phyloP scores from a whole-genome alignment of 768 basidiomycete species.

The Rhizopogon vulgaris region DNA sequence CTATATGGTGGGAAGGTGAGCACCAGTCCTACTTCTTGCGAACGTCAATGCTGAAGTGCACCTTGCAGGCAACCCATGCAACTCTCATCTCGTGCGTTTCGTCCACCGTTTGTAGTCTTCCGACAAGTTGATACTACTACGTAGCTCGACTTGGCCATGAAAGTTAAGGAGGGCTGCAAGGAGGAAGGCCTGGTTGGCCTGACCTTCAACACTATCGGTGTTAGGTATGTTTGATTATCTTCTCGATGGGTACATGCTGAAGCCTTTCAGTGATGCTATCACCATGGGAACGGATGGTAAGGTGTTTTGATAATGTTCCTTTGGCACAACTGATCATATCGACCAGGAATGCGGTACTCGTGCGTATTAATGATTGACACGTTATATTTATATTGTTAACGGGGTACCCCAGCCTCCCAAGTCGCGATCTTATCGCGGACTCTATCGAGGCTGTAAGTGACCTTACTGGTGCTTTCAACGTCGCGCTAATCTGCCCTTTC shows the following conservation, averaged over 20 bases:
- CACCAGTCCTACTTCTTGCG: background rate
- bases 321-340: background rate
- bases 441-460: slow-evolving; percentile 71
- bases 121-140: background rate
- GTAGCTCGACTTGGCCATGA: slow-evolving; percentile 75
- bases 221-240: slow-evolving; percentile 46
- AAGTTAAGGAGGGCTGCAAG: slow-evolving; percentile 77
- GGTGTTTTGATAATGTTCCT: slow-evolving; percentile 10
- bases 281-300: slow-evolving; percentile 86
- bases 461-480: background rate
- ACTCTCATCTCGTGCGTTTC: slow-evolving; percentile 62
- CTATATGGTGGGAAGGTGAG: slow-evolving; percentile 88
- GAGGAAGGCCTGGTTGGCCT: slow-evolving; percentile 78
- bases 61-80: slow-evolving; percentile 73
- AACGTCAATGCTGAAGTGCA: background rate
- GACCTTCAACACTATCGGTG: slow-evolving; percentile 81
- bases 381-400: background rate
- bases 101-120: background rate
- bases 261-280: slow-evolving; percentile 61
- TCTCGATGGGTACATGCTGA: background rate
- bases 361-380: slow-evolving; percentile 29
- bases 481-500: slow-evolving; percentile 2
- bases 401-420: slow-evolving; percentile 53
- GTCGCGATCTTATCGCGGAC: slow-evolving; percentile 85
- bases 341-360: slow-evolving; percentile 82